Percentiles rank a stretch among this genome's conserved stretches.
These are phyloP conservation scores for Botrytis medusae DNA, from an alignment of 2,329 filamentous ascomycete species.

Conservation along the genomic window DNA sequence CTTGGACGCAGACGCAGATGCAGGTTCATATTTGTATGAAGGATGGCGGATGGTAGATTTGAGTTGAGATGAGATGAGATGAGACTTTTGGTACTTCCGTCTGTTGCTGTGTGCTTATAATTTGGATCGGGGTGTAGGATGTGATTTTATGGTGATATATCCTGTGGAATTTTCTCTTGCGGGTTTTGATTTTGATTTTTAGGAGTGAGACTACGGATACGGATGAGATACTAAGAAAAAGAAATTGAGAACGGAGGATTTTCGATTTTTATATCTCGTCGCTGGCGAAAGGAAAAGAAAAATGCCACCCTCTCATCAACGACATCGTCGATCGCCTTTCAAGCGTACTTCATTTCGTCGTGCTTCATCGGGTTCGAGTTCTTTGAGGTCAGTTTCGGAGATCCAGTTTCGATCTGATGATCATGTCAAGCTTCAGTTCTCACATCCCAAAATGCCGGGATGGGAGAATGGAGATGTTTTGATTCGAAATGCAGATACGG, in stretches of 20 bases:
- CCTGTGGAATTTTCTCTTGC: not conserved
- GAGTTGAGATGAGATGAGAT: not conserved
- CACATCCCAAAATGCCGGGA: not conserved
- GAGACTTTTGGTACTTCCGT: not conserved
- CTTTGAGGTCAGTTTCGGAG: not conserved
- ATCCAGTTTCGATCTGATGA: not conserved
- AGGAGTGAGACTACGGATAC: not conserved
- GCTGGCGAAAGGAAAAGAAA: not conserved
- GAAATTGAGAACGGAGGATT: not conserved
- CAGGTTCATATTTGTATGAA: not conserved
- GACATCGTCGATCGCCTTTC: not conserved
- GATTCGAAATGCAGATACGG: not conserved
- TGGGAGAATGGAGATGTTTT: not conserved
- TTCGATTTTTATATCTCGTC: not conserved
- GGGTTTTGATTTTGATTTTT: fast-evolving
- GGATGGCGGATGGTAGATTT: not conserved
- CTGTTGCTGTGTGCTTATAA: not conserved
- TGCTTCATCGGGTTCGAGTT: not conserved
- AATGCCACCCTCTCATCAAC: not conserved
- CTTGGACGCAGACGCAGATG: not conserved
- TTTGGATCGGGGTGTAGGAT: not conserved
- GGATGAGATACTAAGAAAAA: not conserved
- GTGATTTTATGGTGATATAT: not conserved
- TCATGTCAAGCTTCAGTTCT: not conserved
- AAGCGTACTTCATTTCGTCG: not conserved